phyloP scores from a whole-genome alignment of 1,284 basidiomycete species.

The Puccinia sorghi region DNA sequence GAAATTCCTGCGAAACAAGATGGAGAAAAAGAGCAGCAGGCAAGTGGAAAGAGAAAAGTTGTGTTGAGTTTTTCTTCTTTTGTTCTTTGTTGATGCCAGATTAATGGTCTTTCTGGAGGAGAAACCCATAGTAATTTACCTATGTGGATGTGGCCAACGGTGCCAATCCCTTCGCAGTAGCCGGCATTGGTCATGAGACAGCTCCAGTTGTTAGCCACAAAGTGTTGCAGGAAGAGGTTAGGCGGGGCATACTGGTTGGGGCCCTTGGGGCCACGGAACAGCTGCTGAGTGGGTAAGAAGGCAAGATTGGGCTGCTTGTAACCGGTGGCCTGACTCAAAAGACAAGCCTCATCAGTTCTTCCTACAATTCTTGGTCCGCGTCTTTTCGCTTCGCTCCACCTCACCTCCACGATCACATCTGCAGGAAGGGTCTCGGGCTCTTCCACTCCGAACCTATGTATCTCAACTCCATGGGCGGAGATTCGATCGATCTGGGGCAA shows the following conservation, averaged over 20 bases:
- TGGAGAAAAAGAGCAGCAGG: background rate
- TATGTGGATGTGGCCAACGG: constrained; percentile 41
- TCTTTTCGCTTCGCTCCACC: background rate
- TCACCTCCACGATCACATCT: constrained; percentile 43
- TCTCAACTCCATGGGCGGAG: background rate
- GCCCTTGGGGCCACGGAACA: constrained; percentile 9
- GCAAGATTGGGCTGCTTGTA: constrained; percentile 23
- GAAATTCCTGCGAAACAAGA: constrained; percentile 14
- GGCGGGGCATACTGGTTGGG: constrained; percentile 36
- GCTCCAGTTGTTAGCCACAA: constrained; percentile 14
- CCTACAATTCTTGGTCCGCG: background rate
- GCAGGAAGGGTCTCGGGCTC: constrained; percentile 8
- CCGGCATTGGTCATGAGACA: constrained; percentile 46
- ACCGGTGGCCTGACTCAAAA: constrained; percentile 28
- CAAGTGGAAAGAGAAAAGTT: background rate
- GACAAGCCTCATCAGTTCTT: background rate
- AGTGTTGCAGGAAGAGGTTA: constrained; percentile 37
- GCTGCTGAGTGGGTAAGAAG: constrained; percentile 20
- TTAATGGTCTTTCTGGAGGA: background rate
- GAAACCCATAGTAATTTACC: background rate
- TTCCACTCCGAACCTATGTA: background rate
- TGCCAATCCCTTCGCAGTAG: constrained; percentile 28
- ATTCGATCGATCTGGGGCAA: constrained; percentile 20
- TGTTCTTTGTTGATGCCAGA: background rate
- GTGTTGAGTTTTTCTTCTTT: background rate